Conservation (phyloP, 306 rosid species). For the Cajanus cajan region DNA sequence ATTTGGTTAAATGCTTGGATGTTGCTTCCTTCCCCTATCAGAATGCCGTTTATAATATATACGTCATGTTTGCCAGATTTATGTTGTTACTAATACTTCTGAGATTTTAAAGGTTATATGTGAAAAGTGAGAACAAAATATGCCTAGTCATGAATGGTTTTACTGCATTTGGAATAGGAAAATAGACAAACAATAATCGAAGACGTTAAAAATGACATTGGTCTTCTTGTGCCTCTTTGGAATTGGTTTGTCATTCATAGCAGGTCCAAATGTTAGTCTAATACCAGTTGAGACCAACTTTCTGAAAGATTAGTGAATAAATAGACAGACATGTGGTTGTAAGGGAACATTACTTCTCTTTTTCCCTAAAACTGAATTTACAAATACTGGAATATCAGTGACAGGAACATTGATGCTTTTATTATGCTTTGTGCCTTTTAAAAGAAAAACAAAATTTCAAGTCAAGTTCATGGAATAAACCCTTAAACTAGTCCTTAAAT, state of each 20-base stretch:
- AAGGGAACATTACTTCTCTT: not conserved
- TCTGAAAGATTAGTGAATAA: not conserved
- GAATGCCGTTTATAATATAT: not conserved
- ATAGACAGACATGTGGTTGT: not conserved
- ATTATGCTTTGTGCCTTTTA: not conserved
- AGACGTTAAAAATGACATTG: not conserved
- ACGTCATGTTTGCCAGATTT: not conserved
- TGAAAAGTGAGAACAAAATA: not conserved
- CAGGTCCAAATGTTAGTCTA: not conserved
- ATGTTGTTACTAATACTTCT: not conserved
- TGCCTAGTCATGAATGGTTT: not conserved
- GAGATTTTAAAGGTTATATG: not conserved
- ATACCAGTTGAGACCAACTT: not conserved
- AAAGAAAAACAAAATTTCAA: not conserved
- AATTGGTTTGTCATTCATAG: not conserved
- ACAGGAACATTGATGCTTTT: not conserved
- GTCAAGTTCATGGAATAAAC: not conserved
- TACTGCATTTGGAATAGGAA: not conserved
- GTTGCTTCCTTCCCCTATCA: not conserved
- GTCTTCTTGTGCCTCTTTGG: not conserved
- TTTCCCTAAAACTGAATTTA: not conserved
- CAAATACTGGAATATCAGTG: not conserved
- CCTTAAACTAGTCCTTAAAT: too few relatives aligned
- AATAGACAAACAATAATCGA: not conserved
- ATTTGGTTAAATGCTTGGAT: not conserved